Conservation (phyloP, 2,329 filamentous ascomycete species). For the Colletotrichum gloeosporioides region DNA sequence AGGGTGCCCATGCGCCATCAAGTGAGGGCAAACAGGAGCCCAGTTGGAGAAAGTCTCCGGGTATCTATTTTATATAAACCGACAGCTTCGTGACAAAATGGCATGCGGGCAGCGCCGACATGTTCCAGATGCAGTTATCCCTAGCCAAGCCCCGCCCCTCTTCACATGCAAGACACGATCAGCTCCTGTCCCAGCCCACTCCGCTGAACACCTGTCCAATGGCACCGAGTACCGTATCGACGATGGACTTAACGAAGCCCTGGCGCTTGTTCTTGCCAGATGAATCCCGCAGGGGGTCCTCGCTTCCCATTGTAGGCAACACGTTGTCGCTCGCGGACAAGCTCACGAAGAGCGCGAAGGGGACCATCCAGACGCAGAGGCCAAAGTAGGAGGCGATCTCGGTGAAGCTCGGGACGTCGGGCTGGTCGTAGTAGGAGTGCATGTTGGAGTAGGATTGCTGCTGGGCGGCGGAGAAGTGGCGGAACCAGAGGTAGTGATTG, state of each 20-base stretch:
- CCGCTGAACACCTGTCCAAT: slow-evolving; percentile 49
- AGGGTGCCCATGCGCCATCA: too few species aligned
- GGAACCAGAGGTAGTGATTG: slow-evolving; percentile 97
- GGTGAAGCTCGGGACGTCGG: slow-evolving; percentile 79
- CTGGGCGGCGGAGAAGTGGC: slow-evolving; percentile 78
- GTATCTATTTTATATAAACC: not conserved
- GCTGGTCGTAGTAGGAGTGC: slow-evolving; percentile 67
- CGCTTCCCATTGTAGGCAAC: slow-evolving; percentile 87
- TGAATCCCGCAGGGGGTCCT: slow-evolving; percentile 56
- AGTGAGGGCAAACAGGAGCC: not conserved
- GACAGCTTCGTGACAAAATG: not conserved
- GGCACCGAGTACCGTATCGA: slow-evolving; percentile 60
- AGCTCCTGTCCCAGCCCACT: slow-evolving; percentile 21
- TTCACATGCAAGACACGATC: not conserved
- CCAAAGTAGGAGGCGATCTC: slow-evolving; percentile 97
- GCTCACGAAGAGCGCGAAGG: slow-evolving; percentile 93
- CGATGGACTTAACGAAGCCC: slow-evolving; percentile 70
- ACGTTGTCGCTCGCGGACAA: slow-evolving; percentile 95
- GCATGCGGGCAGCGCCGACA: not conserved
- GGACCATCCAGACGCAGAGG: slow-evolving; percentile 94
- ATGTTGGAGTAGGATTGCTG: slow-evolving; percentile 60
- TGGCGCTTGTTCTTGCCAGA: slow-evolving; percentile 59
- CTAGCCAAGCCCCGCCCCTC: not conserved
- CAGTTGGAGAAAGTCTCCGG: not conserved
- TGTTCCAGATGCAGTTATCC: not conserved